These are phyloP conservation scores for Terfezia boudieri DNA, from an alignment of 495 filamentous ascomycete genomes.

Conservation along the genomic window DNA sequence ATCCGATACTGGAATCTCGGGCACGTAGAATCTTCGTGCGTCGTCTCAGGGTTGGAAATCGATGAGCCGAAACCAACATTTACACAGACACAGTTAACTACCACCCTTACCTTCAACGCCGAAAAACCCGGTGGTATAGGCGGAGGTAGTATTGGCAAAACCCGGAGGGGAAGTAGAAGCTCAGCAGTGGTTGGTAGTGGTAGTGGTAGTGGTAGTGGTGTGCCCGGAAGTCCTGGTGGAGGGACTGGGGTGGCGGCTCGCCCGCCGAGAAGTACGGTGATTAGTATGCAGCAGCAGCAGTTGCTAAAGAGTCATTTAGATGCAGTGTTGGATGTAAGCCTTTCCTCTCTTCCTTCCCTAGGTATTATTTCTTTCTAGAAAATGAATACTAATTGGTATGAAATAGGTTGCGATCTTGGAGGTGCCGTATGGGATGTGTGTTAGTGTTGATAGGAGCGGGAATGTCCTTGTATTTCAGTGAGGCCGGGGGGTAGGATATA, in stretches of 20 bases:
- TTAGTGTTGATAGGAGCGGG: conserved; percentile 78
- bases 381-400: neutral
- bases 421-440: conserved; percentile 73
- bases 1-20: conserved; percentile 80
- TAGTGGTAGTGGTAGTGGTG: conserved; percentile 20
- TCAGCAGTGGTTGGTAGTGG: neutral
- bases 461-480: conserved; percentile 77
- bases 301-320: conserved; percentile 73
- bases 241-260: conserved; percentile 15
- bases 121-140: conserved; percentile 34
- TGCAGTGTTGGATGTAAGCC: conserved; percentile 53
- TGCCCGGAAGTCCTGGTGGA: conserved; percentile 16
- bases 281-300: conserved; percentile 69
- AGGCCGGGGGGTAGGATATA: neutral
- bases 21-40: conserved; percentile 44
- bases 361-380: neutral
- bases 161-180: conserved; percentile 15
- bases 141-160: conserved; percentile 17
- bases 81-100: conserved; percentile 41
- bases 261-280: conserved; percentile 60
- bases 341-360: neutral
- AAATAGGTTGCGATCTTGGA: conserved; percentile 42
- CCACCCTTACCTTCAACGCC: conserved; percentile 44
- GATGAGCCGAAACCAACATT: conserved; percentile 54
- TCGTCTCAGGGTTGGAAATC: conserved; percentile 55